These are phyloP conservation scores for Neurospora sp. DNA, from an alignment of 495 filamentous ascomycete species.

Conservation along the genomic window DNA sequence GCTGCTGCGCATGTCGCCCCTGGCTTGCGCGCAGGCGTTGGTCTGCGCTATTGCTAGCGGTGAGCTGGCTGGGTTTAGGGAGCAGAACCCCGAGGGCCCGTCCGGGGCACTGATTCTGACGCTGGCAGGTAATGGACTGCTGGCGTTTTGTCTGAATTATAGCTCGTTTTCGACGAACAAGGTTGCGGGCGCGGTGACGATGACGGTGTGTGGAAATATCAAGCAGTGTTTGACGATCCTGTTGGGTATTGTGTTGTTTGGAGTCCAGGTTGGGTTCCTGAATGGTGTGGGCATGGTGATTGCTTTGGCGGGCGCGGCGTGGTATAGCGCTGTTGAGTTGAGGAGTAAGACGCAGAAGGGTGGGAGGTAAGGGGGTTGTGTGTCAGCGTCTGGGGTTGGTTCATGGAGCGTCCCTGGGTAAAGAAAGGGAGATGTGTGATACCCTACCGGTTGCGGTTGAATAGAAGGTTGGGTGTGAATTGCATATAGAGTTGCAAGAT, in stretches of 20 bases:
- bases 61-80: conserved; percentile 26
- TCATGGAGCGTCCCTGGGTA: background rate
- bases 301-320: conserved; percentile 36
- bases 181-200: conserved; percentile 44
- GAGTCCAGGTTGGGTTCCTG: conserved; percentile 33
- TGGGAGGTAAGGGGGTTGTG: background rate
- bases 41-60: conserved; percentile 38
- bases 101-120: conserved; percentile 12
- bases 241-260: conserved; percentile 42
- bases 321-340: conserved; percentile 36
- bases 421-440: background rate
- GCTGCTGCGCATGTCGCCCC: conserved; percentile 44
- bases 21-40: conserved; percentile 42
- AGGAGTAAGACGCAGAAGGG: conserved; percentile 7
- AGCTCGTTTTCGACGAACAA: conserved; percentile 47
- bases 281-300: conserved; percentile 38
- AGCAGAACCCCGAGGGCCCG: conserved; percentile 6
- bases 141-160: conserved; percentile 46
- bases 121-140: conserved; percentile 35
- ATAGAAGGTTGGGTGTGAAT: background rate
- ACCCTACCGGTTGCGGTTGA: background rate
- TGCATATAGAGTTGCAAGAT: background rate
- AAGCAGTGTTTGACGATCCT: conserved; percentile 51
- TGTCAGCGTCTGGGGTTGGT: background rate
- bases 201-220: conserved; percentile 48